A percentile compares a stretch with the other conserved stretches of the same genome.
phyloP scores from a whole-genome alignment of 2,329 filamentous ascomycete species.

The Tolypocladium capitatum region DNA sequence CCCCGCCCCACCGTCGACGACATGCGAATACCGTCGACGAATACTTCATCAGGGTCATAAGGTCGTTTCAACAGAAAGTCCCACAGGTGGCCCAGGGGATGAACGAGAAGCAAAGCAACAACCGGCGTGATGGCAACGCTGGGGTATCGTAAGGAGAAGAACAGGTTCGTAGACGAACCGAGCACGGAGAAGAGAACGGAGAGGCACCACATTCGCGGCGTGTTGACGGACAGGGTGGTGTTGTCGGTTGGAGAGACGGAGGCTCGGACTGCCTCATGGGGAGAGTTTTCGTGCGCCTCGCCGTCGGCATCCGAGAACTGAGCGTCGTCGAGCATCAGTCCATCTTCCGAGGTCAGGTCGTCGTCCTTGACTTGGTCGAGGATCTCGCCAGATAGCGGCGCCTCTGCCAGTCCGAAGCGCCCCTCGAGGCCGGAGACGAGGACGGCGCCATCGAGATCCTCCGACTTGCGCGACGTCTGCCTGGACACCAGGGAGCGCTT shows the following conservation, averaged over 20 bases:
- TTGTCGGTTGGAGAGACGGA: constrained; percentile 68
- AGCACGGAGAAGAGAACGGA: constrained; percentile 70
- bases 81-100: constrained; percentile 71
- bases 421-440: constrained; percentile 40
- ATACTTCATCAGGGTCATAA: constrained; percentile 35
- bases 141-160: constrained; percentile 82
- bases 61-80: constrained; percentile 57
- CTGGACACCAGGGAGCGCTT: constrained; percentile 17
- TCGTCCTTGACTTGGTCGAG: constrained; percentile 28
- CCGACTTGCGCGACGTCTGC: constrained; percentile 25
- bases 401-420: constrained; percentile 37
- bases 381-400: constrained; percentile 30
- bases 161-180: constrained; percentile 73
- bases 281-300: constrained; percentile 53
- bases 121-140: constrained; percentile 83
- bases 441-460: constrained; percentile 36
- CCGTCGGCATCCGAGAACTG: constrained; percentile 30
- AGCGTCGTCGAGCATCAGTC: constrained; percentile 21
- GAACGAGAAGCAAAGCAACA: constrained; percentile 73
- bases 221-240: constrained; percentile 67
- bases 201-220: constrained; percentile 74
- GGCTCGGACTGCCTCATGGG: constrained; percentile 67
- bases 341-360: constrained; percentile 22
- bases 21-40: constrained; percentile 33
- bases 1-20: constrained; percentile 8